A percentile compares a stretch with the other conserved stretches of the same genome.
Conservation (phyloP, 2,329 filamentous ascomycete genomes). For the Trichoderma sp. region DNA sequence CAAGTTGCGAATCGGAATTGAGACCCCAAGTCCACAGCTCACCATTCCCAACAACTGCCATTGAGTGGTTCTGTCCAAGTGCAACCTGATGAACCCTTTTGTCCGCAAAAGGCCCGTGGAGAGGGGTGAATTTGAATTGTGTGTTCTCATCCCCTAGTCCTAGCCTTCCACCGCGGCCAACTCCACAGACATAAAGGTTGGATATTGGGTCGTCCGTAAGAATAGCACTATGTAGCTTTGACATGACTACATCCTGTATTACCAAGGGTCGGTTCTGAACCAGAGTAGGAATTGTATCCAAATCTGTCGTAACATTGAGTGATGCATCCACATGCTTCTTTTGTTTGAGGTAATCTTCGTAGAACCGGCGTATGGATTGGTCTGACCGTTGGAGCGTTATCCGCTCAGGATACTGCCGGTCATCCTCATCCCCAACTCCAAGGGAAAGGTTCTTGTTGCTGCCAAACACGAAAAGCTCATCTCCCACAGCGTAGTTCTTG, state of each 20-base stretch:
- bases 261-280: slow-evolving; percentile 69
- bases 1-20: slow-evolving; percentile 80
- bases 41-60: slow-evolving; percentile 82
- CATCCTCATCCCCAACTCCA: slow-evolving; percentile 92
- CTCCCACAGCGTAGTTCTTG: slow-evolving; percentile 47
- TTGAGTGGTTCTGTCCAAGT: slow-evolving; percentile 84
- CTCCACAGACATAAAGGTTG: slow-evolving; percentile 89
- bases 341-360: slow-evolving; percentile 63
- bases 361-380: slow-evolving; percentile 70
- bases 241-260: slow-evolving; percentile 79
- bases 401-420: slow-evolving; percentile 88
- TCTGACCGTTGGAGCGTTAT: slow-evolving; percentile 73
- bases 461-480: slow-evolving; percentile 90
- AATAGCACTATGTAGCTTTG: slow-evolving; percentile 87
- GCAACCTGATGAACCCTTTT: slow-evolving; percentile 75
- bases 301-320: slow-evolving; percentile 27
- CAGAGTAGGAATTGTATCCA: slow-evolving; percentile 64
- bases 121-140: slow-evolving; percentile 77
- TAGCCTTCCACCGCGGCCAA: slow-evolving; percentile 84
- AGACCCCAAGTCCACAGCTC: slow-evolving; percentile 94
- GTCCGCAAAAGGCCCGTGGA: slow-evolving; percentile 72
- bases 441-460: slow-evolving; percentile 95
- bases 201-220: slow-evolving; percentile 82
- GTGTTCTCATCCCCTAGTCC: slow-evolving; percentile 89
- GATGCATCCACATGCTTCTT: slow-evolving; percentile 37